Evolutionary conservation across 106 monocot genomes (phyloP).

Genomic region (Platanthera zijinensis): DNA sequence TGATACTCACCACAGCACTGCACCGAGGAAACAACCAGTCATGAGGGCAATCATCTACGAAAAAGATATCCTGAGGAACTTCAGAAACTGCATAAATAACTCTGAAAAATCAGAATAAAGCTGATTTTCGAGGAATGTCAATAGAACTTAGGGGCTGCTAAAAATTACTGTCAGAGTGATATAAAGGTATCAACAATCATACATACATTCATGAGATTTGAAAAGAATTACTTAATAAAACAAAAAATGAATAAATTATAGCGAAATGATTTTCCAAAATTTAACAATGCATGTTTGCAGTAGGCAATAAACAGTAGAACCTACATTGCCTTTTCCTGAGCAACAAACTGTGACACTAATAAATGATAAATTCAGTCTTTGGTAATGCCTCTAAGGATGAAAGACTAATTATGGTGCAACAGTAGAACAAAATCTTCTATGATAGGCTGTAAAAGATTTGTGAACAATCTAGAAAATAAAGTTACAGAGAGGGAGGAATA

Average conservation of each 20-base stretch:
- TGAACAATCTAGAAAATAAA: background rate
- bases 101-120: constrained; percentile 2
- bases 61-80: constrained; percentile 57
- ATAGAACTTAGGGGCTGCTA: background rate
- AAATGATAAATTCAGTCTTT: background rate
- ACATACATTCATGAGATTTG: background rate
- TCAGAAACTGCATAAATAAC: constrained; percentile 48
- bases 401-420: background rate
- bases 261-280: background rate
- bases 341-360: background rate
- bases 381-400: background rate
- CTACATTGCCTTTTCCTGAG: background rate
- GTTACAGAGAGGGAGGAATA: background rate
- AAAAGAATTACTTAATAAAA: background rate
- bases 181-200: background rate
- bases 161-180: background rate
- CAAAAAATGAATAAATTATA: background rate
- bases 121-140: constrained; percentile 4
- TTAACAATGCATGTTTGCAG: background rate
- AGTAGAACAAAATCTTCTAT: background rate
- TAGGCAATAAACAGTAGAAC: background rate
- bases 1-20: constrained; percentile 72
- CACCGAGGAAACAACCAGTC: constrained; percentile 98
- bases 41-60: constrained; percentile 89
- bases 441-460: background rate